Evolutionary conservation across 2,329 filamentous ascomycete species (phyloP), one percentile per base, ranked within the genome.

Genomic region (Sporothrix dimorphospora): DNA sequence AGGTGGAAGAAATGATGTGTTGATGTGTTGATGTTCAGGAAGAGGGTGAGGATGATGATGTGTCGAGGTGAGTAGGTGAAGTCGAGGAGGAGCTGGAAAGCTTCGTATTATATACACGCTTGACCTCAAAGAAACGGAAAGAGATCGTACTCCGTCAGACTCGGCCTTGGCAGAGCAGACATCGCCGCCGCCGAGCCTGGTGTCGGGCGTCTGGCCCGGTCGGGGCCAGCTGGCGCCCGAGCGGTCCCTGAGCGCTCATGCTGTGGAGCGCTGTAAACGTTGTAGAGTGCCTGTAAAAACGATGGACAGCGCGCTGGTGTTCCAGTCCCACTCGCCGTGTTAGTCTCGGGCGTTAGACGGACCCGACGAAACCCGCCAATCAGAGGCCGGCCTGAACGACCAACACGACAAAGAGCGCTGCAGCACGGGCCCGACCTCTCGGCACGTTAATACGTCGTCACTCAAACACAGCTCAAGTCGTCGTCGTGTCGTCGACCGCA

Each of bases 351-450:
- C 6, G 59, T 38, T 38, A 24, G 63, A n/a, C 63, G 45, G 27
- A 42, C 63, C 45, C 45, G 63, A 67, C 24, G 24, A 67, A 49
- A 49, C 42, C 57, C 63, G 45, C 63, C 63, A 67, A 67, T 67
- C 45, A 67, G 63, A 34, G 16, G 24, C 63, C 7, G 12, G 8
- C 27, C 6, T 61, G 6, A 30, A 30, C 34, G 16, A 3, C 40
- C 57, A 57, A 11, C 24, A 34, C 30, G 30, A 47, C 45, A 47
- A 47, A 47, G 45, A 47, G 12, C 16, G 45, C 14, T 16, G 45
- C 12, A 16, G 45, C 45, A 9, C 21, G 45, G 45, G 45, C 45
- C 45, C 45, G 45, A 47, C 45, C 45, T 9, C 30, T 6, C 30
- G 30, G 30, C 30, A 34, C 30, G 6, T 34, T 6, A 34, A 34